Evolutionary conservation across 2,329 filamentous ascomycete genomes (phyloP).

Genomic region (Didymella arachidicola): DNA sequence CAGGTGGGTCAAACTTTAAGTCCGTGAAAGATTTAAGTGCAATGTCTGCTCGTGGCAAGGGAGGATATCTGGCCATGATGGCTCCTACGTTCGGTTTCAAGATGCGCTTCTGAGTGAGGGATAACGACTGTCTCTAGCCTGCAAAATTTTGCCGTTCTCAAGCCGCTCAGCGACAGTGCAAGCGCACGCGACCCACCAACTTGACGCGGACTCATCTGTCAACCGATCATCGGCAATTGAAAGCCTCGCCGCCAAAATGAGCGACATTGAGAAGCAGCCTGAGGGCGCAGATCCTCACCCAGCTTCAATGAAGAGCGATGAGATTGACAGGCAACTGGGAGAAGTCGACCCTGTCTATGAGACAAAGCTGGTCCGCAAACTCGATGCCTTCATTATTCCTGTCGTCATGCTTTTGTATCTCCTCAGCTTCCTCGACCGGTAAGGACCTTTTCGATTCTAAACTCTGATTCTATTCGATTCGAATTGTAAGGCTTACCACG

Average conservation of each 20-base stretch:
- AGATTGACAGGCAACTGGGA: constrained; percentile 37
- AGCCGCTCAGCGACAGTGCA: neutral
- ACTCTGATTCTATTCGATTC: neutral
- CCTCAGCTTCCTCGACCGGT: constrained; percentile 78
- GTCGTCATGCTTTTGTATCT: constrained; percentile 75
- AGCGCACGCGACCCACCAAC: neutral
- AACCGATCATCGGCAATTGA: neutral
- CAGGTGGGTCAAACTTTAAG: constrained; percentile 22
- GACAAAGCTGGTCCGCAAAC: constrained; percentile 67
- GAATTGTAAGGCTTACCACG: neutral
- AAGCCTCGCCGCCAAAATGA: constrained; percentile 30
- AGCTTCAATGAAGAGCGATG: constrained; percentile 31
- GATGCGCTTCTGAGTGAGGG: constrained; percentile 16
- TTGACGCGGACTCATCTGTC: constrained; percentile 15
- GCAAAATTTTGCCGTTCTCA: neutral
- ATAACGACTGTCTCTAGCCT: neutral
- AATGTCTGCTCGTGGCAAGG: constrained; percentile 25
- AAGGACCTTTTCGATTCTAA: constrained; percentile 32
- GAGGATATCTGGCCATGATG: constrained; percentile 29
- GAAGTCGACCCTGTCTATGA: constrained; percentile 55
- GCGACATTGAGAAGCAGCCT: constrained; percentile 39
- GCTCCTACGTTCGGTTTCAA: constrained; percentile 29
- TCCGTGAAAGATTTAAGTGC: constrained; percentile 33
- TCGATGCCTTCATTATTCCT: constrained; percentile 70
- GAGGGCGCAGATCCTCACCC: constrained; percentile 21